Conservation (phyloP, 495 filamentous ascomycete species). For the Pyrenopolyporus hunteri region DNA sequence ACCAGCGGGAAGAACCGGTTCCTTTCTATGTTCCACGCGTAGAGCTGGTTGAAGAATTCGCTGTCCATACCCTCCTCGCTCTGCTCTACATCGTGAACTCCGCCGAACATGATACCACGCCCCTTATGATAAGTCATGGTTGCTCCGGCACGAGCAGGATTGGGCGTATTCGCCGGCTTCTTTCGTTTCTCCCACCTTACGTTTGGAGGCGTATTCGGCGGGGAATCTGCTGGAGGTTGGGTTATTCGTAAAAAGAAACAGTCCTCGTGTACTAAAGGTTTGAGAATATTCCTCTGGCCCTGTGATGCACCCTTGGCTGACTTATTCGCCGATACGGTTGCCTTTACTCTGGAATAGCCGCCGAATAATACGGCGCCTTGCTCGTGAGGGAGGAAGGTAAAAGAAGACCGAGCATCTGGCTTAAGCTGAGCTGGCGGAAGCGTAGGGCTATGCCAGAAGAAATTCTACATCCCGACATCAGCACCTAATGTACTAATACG, state of each 20-base stretch:
- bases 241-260: slow-evolving; percentile 90
- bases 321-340: slow-evolving; percentile 61
- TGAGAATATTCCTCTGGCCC: slow-evolving; percentile 68
- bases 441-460: slow-evolving; percentile 74
- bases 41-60: slow-evolving; percentile 90
- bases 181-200: slow-evolving; percentile 93
- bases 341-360: slow-evolving; percentile 90
- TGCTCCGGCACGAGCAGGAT: slow-evolving; percentile 80
- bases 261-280: slow-evolving; percentile 89
- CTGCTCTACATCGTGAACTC: slow-evolving; percentile 91
- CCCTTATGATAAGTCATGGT: slow-evolving; percentile 94
- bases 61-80: slow-evolving; percentile 95
- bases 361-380: slow-evolving; percentile 87
- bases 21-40: slow-evolving; percentile 90
- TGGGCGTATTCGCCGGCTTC: slow-evolving; percentile 86
- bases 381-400: slow-evolving; percentile 89
- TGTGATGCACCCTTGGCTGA: slow-evolving; percentile 65
- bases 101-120: slow-evolving; percentile 89
- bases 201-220: slow-evolving; percentile 64
- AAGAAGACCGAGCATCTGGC: slow-evolving; percentile 88
- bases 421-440: slow-evolving; percentile 78
- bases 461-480: slow-evolving; percentile 57
- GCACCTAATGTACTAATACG: slow-evolving; percentile 56
- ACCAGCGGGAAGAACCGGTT: slow-evolving; percentile 89
- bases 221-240: slow-evolving; percentile 67